Conservation (phyloP, 331 rosid species). For the Acacia concinna region DNA sequence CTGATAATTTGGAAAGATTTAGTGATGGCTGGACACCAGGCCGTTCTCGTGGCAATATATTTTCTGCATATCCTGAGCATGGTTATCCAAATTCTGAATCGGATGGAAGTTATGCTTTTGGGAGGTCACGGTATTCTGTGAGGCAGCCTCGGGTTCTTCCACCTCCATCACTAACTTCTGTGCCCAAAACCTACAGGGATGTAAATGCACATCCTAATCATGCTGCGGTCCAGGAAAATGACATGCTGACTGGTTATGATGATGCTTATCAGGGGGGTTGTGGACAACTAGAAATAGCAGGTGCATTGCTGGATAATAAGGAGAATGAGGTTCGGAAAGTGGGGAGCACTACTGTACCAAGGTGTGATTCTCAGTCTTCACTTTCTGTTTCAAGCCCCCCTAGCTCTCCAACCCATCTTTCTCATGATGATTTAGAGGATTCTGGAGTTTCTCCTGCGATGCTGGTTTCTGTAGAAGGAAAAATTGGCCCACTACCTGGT, state of each 20-base stretch:
- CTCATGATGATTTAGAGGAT: slow-evolving; percentile 90
- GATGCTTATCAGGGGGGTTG: slow-evolving; percentile 34
- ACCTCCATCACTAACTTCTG: slow-evolving; percentile 71
- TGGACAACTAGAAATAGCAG: slow-evolving; percentile 53
- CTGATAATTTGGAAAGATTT: slow-evolving; percentile 66
- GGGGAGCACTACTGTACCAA: slow-evolving; percentile 45
- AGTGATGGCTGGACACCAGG: slow-evolving; percentile 79
- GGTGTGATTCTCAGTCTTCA: slow-evolving; percentile 97
- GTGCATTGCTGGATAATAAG: slow-evolving; percentile 46
- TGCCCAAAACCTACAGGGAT: slow-evolving; percentile 56
- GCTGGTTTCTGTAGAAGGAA: slow-evolving; percentile 51
- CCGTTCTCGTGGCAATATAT: slow-evolving; percentile 51
- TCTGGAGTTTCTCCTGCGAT: slow-evolving; percentile 66
- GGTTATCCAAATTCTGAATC: slow-evolving; percentile 62
- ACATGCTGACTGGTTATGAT: slow-evolving; percentile 54
- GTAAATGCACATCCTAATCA: slow-evolving; percentile 56
- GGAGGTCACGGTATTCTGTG: slow-evolving; percentile 74
- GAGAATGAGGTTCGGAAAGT: slow-evolving; percentile 50
- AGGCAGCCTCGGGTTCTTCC: slow-evolving; percentile 98
- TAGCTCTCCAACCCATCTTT: slow-evolving; percentile 89
- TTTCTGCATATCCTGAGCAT: slow-evolving; percentile 64
- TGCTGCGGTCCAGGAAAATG: slow-evolving; percentile 60
- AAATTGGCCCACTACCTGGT: slow-evolving; percentile 36
- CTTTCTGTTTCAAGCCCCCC: slow-evolving; percentile 97
- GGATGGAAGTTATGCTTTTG: slow-evolving; percentile 67